Evolutionary conservation across 768 basidiomycete species (phyloP).

Genomic region (Mrakia gelida): DNA sequence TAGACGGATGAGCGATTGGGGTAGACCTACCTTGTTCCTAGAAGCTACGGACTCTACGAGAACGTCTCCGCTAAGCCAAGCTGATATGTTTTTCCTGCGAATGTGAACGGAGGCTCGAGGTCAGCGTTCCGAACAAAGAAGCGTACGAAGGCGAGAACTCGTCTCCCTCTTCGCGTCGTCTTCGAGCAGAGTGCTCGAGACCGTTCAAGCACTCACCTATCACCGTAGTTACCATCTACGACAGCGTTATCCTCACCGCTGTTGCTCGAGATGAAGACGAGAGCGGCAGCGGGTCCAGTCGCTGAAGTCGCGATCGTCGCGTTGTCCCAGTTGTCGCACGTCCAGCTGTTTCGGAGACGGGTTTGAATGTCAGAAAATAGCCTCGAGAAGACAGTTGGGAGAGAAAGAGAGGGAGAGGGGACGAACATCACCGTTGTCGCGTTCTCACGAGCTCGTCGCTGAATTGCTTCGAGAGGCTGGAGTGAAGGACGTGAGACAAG

Average conservation of each 20-base stretch:
- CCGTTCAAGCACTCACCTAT: no score
- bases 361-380: not conserved
- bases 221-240: conserved; percentile 75
- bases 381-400: not conserved
- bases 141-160: no score
- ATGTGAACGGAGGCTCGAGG: no score
- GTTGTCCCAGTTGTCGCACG: conserved; percentile 57
- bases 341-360: not conserved
- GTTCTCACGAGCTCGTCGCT: conserved; percentile 53
- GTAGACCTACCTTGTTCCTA: conserved; percentile 32
- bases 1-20: not conserved
- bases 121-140: not conserved
- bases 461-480: conserved; percentile 63
- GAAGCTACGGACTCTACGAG: conserved; percentile 33
- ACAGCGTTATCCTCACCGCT: conserved; percentile 78
- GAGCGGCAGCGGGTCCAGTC: conserved; percentile 33
- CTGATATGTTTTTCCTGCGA: conserved; percentile 58
- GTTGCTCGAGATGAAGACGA: conserved; percentile 66
- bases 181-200: no score
- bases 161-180: no score
- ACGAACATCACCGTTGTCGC: not conserved
- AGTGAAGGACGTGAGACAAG: no score
- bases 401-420: no score
- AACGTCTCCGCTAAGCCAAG: conserved; percentile 62
- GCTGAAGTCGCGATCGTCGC: conserved; percentile 45